phyloP scores from a whole-genome alignment of 352 stramenopile genomes.

The Phytophthora hybrid region DNA sequence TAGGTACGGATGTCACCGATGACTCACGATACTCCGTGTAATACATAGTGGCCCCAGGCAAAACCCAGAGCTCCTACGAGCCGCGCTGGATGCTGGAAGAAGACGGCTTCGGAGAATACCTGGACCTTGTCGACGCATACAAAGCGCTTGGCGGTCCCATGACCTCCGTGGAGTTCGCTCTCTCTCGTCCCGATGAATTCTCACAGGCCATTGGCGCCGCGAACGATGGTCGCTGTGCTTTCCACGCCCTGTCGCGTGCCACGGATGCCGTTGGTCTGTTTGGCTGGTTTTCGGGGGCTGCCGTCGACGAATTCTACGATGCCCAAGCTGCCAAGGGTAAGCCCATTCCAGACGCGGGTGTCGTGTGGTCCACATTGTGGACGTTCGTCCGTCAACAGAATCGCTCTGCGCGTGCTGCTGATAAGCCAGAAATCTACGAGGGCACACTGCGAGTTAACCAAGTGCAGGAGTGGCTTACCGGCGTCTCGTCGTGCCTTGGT shows the following conservation, averaged over 20 bases:
- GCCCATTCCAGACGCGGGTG: not conserved
- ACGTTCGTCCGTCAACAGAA: not conserved
- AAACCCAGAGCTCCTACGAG: constrained; percentile 1
- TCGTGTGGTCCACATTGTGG: constrained; percentile 16
- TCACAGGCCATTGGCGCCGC: not conserved
- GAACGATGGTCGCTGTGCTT: not conserved
- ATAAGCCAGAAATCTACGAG: not conserved
- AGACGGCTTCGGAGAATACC: not conserved
- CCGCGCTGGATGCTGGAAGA: not conserved
- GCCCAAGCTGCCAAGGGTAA: not conserved
- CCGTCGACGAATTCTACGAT: not conserved
- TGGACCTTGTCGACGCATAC: constrained; percentile 5
- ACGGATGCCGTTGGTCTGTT: not conserved
- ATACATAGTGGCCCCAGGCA: not conserved
- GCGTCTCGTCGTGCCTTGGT: not conserved
- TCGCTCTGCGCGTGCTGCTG: constrained; percentile 2
- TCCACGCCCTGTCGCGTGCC: not conserved
- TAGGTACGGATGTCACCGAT: not conserved
- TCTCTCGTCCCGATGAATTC: not conserved
- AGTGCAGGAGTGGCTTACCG: not conserved
- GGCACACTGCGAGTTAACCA: constrained; percentile 1
- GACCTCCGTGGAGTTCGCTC: not conserved
- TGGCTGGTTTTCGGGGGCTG: not conserved
- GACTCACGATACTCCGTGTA: not conserved
- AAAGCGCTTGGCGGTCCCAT: not conserved